These are phyloP conservation scores for Graphilbum sp. DNA, from an alignment of 2,329 filamentous ascomycete species.

Conservation along the genomic window DNA sequence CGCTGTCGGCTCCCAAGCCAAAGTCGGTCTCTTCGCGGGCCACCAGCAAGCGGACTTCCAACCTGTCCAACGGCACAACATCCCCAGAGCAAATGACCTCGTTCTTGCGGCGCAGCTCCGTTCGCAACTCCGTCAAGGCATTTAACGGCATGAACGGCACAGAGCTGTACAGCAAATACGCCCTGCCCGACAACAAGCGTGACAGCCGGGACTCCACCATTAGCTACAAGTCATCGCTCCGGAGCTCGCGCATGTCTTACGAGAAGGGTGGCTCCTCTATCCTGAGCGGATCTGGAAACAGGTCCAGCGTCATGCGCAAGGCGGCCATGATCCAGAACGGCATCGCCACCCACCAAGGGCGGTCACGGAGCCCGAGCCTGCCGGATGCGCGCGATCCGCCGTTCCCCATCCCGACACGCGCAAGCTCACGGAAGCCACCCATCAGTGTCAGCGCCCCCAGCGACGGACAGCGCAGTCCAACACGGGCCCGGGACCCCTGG, in stretches of 20 bases:
- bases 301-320: constrained; percentile 52
- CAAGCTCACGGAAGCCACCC: constrained; percentile 66
- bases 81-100: constrained; percentile 24
- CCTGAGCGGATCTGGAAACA: constrained; percentile 20
- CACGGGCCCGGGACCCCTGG: constrained; percentile 38
- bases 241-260: constrained; percentile 15
- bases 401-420: constrained; percentile 79
- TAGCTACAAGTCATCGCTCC: constrained; percentile 16
- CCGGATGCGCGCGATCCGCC: constrained; percentile 51
- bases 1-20: constrained; percentile 45
- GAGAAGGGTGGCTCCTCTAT: constrained; percentile 23
- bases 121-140: constrained; percentile 15
- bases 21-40: constrained; percentile 16
- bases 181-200: constrained; percentile 15
- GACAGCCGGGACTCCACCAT: constrained; percentile 12
- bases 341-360: constrained; percentile 49
- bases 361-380: constrained; percentile 48
- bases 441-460: constrained; percentile 46
- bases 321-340: constrained; percentile 69
- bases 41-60: constrained; percentile 23
- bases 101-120: constrained; percentile 4
- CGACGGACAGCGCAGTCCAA: constrained; percentile 67
- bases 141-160: constrained; percentile 18
- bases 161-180: constrained; percentile 30
- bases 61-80: constrained; percentile 17